Base-by-base conservation (phyloP, 305 asterid genomes). In the Withania somnifera region DNA sequence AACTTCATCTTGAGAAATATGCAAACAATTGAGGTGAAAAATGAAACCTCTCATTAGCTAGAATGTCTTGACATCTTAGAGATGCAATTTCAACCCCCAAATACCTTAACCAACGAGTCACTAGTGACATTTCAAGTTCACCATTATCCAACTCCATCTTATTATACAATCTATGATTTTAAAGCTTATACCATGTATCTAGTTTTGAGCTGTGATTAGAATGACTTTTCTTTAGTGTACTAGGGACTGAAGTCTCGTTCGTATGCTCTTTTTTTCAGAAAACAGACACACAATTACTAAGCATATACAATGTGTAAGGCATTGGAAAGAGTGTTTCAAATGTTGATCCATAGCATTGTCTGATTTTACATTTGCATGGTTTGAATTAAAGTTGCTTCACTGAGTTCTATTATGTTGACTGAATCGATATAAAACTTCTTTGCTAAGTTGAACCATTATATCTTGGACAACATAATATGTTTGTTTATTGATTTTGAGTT, bases 401-500 rank as follows among this genome's bases (percentile, higher is more conserved):
- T 26, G 32, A 47, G 76, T 77, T 45, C 19, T 68, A 47, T 63
- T 60, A 20, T 38, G 54, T 34, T 45, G 42, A 34, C 56, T 78
- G 52, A 9, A 38, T 54, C 14, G 8, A 24, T 47, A 78, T 57
- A 56, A 28, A 15, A 19, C 38, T 66, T 58, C 40, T 45, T 28
- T 20, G 4, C 13, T 26, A 38, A 42, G 19, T 58, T 56, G 52
- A 42, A 20, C 58, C 52, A 5, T 6, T 28, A 58, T 61, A 67
- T 24, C 58, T 45, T 45, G 14, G 58, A n/a, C 50, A 40, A 60
- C 58, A 19, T 79, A 6, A 84, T 14, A 78, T 63, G 81, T 69
- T 82, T 61, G 26, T 45, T 53, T 76, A 77, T 79, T 80, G 24
- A 57, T 77, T 85, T 78, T 67, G 51, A 77, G 50, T 26, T 89